A percentile compares a stretch with the other conserved stretches of the same genome.
These are phyloP conservation scores for Danielia oregonensis DNA, from an alignment of 805 yeast genomes.

Conservation along the genomic window DNA sequence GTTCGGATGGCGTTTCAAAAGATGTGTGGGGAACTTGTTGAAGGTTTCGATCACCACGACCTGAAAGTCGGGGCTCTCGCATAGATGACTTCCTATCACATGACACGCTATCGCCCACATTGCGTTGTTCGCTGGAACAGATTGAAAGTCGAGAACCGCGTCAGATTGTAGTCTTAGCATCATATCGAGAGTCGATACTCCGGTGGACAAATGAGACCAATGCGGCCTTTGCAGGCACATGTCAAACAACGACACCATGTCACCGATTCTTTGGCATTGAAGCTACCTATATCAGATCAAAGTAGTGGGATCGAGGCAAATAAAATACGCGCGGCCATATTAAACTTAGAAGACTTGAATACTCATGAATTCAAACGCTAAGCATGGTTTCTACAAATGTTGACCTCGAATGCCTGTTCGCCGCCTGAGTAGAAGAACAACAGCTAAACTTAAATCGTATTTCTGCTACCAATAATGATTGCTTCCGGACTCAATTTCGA, in stretches of 20 bases:
- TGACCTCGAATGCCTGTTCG: too few species aligned
- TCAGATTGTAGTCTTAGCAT: constrained; percentile 16
- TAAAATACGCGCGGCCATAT: too few species aligned
- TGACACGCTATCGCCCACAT: constrained; percentile 18
- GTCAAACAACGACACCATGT: constrained; percentile 31
- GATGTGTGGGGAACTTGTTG: constrained; percentile 26
- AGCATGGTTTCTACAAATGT: too few species aligned
- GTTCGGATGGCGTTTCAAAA: constrained; percentile 17
- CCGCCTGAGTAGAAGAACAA: too few species aligned
- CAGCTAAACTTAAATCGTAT: too few species aligned
- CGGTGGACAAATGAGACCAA: constrained; percentile 25
- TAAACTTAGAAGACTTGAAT: too few species aligned
- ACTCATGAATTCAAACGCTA: too few species aligned
- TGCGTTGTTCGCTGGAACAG: constrained; percentile 29
- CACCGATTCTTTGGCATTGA: not conserved
- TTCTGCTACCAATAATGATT: too few species aligned
- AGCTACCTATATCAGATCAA: too few species aligned
- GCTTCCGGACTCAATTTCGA: too few species aligned
- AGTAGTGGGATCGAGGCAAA: too few species aligned
- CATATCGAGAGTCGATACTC: constrained; percentile 26
- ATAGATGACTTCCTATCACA: constrained; percentile 28
- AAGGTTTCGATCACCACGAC: constrained; percentile 31
- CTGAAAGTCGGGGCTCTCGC: constrained; percentile 6
- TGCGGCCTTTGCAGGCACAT: constrained; percentile 24
- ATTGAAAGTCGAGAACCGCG: constrained; percentile 35